A percentile compares a stretch with the other conserved stretches of the same genome.
Evolutionary conservation across 495 filamentous ascomycete genomes (phyloP).

Genomic region (Mycothermus thermophilus): DNA sequence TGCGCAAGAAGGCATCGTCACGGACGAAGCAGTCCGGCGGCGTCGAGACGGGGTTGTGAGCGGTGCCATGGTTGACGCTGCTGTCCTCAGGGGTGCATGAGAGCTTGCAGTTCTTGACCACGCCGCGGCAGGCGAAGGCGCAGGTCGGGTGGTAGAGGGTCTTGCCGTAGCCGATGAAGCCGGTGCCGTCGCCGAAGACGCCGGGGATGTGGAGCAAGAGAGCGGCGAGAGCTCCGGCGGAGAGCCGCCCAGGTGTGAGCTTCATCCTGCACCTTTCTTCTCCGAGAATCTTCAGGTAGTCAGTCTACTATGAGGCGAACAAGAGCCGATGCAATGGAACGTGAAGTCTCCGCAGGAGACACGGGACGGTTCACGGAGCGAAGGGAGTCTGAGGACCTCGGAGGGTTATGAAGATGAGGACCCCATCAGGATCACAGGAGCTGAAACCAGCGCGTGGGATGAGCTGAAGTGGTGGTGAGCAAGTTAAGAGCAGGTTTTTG

Average conservation of each 20-base stretch:
- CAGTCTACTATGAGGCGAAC: too few relatives aligned
- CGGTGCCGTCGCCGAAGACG: slow-evolving; percentile 7
- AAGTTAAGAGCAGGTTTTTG: neutral
- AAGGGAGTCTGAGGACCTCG: too few relatives aligned
- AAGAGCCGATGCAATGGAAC: too few relatives aligned
- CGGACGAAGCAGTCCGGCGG: slow-evolving; percentile 10
- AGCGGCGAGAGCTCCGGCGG: neutral
- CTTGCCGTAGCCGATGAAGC: slow-evolving; percentile 11
- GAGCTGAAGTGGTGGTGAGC: neutral
- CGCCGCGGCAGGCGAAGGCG: slow-evolving; percentile 10
- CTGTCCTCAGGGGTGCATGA: slow-evolving; percentile 5
- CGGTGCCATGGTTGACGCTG: slow-evolving; percentile 11
- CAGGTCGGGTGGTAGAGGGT: slow-evolving; percentile 11
- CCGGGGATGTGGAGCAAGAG: slow-evolving; percentile 1
- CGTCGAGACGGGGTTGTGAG: slow-evolving; percentile 7
- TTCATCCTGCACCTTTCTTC: neutral
- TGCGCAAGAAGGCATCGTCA: slow-evolving; percentile 8
- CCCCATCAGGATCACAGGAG: too few relatives aligned
- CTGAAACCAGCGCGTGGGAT: too few relatives aligned
- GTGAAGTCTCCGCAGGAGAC: too few relatives aligned
- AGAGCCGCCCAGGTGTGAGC: neutral
- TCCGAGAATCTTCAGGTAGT: too few relatives aligned
- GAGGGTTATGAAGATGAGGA: too few relatives aligned
- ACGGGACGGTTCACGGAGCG: too few relatives aligned
- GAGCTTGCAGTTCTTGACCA: slow-evolving; percentile 7